phyloP scores from a whole-genome alignment of 1,139 yeast species.

The Candida anutae region DNA sequence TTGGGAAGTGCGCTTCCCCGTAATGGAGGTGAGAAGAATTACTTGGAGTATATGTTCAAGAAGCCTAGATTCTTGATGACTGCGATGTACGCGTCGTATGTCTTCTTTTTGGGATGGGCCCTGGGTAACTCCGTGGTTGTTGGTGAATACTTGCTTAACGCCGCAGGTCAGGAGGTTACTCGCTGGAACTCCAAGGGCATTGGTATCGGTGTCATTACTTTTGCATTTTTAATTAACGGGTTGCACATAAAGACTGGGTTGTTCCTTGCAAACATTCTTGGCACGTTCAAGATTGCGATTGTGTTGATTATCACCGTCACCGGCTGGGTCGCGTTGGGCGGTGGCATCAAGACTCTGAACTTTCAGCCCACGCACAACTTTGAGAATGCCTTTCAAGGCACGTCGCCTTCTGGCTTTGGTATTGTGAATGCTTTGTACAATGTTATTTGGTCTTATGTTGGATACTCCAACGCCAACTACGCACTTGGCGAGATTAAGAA shows the following conservation, averaged over 20 bases:
- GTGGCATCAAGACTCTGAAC: slow-evolving; percentile 47
- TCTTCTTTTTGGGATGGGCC: slow-evolving; percentile 78
- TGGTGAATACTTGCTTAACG: slow-evolving; percentile 49
- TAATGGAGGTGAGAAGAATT: slow-evolving; percentile 86
- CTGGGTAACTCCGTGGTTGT: slow-evolving; percentile 59
- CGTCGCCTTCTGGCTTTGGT: slow-evolving; percentile 63
- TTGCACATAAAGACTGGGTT: slow-evolving; percentile 59
- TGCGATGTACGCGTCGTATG: slow-evolving; percentile 70
- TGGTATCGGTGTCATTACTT: slow-evolving; percentile 67
- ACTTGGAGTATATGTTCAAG: slow-evolving; percentile 62
- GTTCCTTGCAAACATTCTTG: slow-evolving; percentile 59
- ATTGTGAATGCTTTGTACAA: slow-evolving; percentile 71
- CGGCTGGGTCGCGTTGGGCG: slow-evolving; percentile 79
- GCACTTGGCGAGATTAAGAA: slow-evolving; percentile 72
- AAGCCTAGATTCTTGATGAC: slow-evolving; percentile 65
- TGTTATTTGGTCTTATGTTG: slow-evolving; percentile 75
- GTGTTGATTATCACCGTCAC: slow-evolving; percentile 62
- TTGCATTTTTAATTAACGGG: slow-evolving; percentile 61
- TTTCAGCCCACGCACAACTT: slow-evolving; percentile 53
- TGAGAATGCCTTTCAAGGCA: slow-evolving; percentile 50
- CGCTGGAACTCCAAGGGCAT: slow-evolving; percentile 74
- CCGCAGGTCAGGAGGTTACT: slow-evolving; percentile 61
- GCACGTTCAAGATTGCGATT: slow-evolving; percentile 63
- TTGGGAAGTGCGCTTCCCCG: slow-evolving; percentile 79
- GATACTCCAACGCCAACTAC: slow-evolving; percentile 72